Percentiles rank a stretch among this genome's conserved stretches.
Conservation (phyloP, 2,329 filamentous ascomycete genomes). For the Westerdykella aurantiaca region DNA sequence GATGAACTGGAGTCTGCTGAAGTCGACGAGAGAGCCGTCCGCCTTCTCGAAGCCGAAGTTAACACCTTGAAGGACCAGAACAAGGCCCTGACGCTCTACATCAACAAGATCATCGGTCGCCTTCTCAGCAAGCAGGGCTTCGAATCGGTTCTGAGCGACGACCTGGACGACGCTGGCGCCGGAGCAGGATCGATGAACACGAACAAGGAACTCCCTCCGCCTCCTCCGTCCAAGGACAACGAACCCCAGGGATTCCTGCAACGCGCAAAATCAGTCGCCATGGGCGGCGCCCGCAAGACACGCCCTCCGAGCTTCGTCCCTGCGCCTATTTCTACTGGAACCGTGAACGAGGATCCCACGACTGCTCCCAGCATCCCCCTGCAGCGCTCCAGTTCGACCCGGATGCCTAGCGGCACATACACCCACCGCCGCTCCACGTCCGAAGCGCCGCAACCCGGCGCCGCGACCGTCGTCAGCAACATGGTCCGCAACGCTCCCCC, state of each 20-base stretch:
- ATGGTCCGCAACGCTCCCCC: constrained; percentile 70
- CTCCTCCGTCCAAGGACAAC: constrained; percentile 54
- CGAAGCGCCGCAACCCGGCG: constrained; percentile 46
- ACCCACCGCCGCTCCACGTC: constrained; percentile 42
- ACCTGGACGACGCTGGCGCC: constrained; percentile 42
- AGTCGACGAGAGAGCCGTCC: constrained; percentile 49
- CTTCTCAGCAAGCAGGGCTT: constrained; percentile 92
- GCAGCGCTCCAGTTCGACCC: constrained; percentile 50
- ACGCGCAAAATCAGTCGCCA: constrained; percentile 54
- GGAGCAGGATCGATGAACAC: constrained; percentile 42
- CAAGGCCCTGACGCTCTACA: constrained; percentile 94
- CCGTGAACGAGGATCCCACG: constrained; percentile 54
- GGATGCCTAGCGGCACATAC: constrained; percentile 31
- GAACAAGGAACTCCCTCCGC: constrained; percentile 80
- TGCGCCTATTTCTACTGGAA: constrained; percentile 8
- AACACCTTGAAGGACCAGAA: constrained; percentile 85
- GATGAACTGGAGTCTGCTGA: constrained; percentile 75
- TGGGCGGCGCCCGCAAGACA: constrained; percentile 42
- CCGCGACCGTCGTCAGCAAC: constrained; percentile 73
- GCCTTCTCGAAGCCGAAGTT: constrained; percentile 70
- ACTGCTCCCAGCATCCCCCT: constrained; percentile 74
- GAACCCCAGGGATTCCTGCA: constrained; percentile 47
- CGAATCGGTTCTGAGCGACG: constrained; percentile 83
- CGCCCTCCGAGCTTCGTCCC: constrained; percentile 41
- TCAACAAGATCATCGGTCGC: constrained; percentile 98